phyloP scores from a whole-genome alignment of 352 stramenopile genomes.

The Globisporangium solare region DNA sequence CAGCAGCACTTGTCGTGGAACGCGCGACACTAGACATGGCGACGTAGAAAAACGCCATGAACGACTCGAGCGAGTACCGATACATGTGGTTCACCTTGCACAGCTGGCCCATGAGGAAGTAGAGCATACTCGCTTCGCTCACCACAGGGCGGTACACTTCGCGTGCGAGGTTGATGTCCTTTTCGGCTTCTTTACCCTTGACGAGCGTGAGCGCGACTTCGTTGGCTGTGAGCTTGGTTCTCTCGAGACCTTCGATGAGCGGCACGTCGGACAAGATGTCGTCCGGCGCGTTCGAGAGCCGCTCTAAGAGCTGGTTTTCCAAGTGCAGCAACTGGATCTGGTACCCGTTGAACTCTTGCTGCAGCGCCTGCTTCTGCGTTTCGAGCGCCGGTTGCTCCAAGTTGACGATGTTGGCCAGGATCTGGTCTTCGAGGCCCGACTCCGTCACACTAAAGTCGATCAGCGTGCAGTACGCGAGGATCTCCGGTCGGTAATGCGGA shows the following conservation, averaged over 20 bases:
- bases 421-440: conserved; percentile 86
- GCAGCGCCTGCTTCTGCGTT: conserved; percentile 82
- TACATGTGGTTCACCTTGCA: conserved; percentile 93
- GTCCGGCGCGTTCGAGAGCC: conserved; percentile 87
- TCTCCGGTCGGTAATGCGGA: conserved; percentile 89
- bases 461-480: conserved; percentile 90
- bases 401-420: conserved; percentile 88
- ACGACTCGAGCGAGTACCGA: conserved; percentile 90
- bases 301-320: conserved; percentile 87
- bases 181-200: conserved; percentile 85
- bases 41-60: conserved; percentile 86
- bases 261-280: conserved; percentile 90
- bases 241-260: conserved; percentile 90
- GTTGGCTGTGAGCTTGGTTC: conserved; percentile 86
- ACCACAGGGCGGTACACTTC: conserved; percentile 90
- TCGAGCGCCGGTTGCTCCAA: conserved; percentile 87
- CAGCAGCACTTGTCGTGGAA: not conserved
- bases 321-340: conserved; percentile 90
- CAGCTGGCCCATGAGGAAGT: conserved; percentile 90
- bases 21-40: conserved; percentile 65
- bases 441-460: conserved; percentile 95
- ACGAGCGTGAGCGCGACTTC: conserved; percentile 82
- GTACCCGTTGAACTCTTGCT: conserved; percentile 90
- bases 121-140: conserved; percentile 88
- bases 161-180: conserved; percentile 88